These are phyloP conservation scores for Epichloe scottii DNA, from an alignment of 2,329 filamentous ascomycete genomes.

Conservation along the genomic window DNA sequence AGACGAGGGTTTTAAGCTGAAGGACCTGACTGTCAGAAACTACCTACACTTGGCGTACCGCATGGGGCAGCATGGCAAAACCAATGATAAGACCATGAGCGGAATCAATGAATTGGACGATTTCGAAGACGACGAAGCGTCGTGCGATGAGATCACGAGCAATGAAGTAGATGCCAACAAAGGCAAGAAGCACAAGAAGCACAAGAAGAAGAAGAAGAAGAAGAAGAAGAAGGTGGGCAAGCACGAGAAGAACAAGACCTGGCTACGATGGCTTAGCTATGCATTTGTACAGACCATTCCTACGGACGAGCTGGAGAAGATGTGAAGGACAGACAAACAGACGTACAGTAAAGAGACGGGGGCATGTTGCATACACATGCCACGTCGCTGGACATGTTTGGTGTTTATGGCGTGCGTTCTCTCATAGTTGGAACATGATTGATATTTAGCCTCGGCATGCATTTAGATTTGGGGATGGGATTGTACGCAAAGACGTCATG, in stretches of 20 bases:
- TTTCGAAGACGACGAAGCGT: slow-evolving; percentile 13
- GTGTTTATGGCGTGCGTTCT: background rate
- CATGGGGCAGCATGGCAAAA: slow-evolving; percentile 41
- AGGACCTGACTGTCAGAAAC: slow-evolving; percentile 74
- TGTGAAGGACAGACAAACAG: slow-evolving; percentile 13
- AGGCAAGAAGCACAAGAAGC: slow-evolving; percentile 29
- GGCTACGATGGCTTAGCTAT: slow-evolving; percentile 64
- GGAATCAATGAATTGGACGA: slow-evolving; percentile 16
- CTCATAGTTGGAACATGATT: background rate
- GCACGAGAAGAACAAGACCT: slow-evolving; percentile 50
- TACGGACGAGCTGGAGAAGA: slow-evolving; percentile 48
- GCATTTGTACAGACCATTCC: slow-evolving; percentile 69
- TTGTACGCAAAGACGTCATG: background rate
- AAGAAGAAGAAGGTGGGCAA: slow-evolving; percentile 40
- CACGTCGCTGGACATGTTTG: background rate
- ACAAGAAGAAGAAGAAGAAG: slow-evolving; percentile 21
- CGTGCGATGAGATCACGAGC: slow-evolving; percentile 10
- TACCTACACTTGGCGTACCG: slow-evolving; percentile 67
- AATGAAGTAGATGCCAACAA: slow-evolving; percentile 26
- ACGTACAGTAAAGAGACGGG: background rate
- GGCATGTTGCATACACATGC: background rate
- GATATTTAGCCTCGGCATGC: background rate
- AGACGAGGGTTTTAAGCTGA: slow-evolving; percentile 61
- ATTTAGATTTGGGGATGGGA: background rate
- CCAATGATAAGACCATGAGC: slow-evolving; percentile 9